These are phyloP conservation scores for Lentinula edodes DNA, from an alignment of 768 basidiomycete genomes.

Conservation along the genomic window DNA sequence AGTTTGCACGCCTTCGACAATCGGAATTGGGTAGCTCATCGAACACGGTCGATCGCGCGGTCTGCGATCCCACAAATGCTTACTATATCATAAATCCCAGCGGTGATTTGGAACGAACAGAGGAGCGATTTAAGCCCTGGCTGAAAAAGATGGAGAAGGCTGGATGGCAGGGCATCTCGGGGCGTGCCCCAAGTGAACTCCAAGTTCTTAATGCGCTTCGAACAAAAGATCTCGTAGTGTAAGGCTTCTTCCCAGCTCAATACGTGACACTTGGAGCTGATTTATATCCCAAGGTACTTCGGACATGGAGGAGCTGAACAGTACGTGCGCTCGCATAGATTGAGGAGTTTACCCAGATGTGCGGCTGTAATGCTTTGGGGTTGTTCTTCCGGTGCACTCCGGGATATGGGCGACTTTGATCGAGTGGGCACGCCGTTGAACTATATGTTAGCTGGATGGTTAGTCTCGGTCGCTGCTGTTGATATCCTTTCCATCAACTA, in stretches of 20 bases:
- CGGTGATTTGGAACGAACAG: constrained; percentile 81
- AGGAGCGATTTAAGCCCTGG: constrained; percentile 80
- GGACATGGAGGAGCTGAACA: constrained; percentile 97
- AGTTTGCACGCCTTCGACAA: constrained; percentile 45
- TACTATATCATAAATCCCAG: constrained; percentile 91
- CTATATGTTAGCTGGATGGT: constrained; percentile 99
- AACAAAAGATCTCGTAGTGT: constrained; percentile 86
- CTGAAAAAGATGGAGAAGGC: constrained; percentile 58
- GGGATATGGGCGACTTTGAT: constrained; percentile 94
- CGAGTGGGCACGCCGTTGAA: constrained; percentile 87
- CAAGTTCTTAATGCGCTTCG: constrained; percentile 72
- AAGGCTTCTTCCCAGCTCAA: constrained; percentile 27
- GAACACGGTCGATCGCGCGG: constrained; percentile 36
- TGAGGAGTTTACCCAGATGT: constrained; percentile 77
- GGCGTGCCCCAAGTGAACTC: constrained; percentile 74
- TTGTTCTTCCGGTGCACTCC: constrained; percentile 87
- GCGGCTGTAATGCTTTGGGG: constrained; percentile 98
- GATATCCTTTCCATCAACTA: background rate
- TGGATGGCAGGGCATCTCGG: constrained; percentile 84
- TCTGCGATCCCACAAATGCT: constrained; percentile 61
- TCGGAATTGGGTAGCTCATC: constrained; percentile 17
- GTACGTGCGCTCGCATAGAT: constrained; percentile 82
- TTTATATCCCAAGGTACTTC: constrained; percentile 65
- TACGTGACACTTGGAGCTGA: background rate
- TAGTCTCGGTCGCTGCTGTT: constrained; percentile 25